Base-by-base conservation (phyloP, 352 stramenopile species). In the Paralagenidium karlingii region DNA sequence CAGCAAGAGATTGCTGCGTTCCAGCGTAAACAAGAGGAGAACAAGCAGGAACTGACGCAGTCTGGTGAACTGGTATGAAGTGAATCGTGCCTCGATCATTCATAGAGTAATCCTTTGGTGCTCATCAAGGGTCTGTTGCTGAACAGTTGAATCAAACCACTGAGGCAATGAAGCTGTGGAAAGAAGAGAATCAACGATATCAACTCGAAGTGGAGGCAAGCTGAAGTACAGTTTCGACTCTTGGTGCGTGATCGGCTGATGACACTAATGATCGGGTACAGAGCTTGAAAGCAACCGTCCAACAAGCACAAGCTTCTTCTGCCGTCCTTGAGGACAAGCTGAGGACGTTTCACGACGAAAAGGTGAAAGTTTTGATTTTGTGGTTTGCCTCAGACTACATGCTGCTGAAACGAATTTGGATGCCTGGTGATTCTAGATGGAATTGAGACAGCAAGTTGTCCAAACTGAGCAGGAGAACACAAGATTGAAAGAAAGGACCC, bases 1-100 rank as follows among this genome's bases (percentile, higher is more conserved):
- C 52, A 80, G 34, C 67, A 66, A 32, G 51, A 80, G 39, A 71
- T 74, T 3, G 37, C 58, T 3, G 43, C 15, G 20, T 34, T 80
- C 10, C 47, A 80, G 24, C 5, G n/a, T 0, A 53, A 52, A 38
- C 44, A 37, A 16, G 44, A 57, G 3, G 32, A 45, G 12, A 3
- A 48, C 27, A 37, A n/a, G n/a, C n/a, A n/a, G n/a, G n/a, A n/a
- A n/a, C n/a, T n/a, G n/a, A n/a, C n/a, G n/a, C n/a, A n/a, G n/a
- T n/a, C n/a, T n/a, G n/a, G n/a, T n/a, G n/a, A n/a, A n/a, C n/a
- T n/a, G n/a, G n/a, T n/a, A n/a, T n/a, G n/a, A n/a, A n/a, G n/a
- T n/a, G n/a, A n/a, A n/a, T n/a, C n/a, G n/a, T n/a, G n/a, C n/a
- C n/a, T n/a, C n/a, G 3, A 39, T 29, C 21, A 20, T 38, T 16